phyloP scores from a whole-genome alignment of 495 filamentous ascomycete genomes.

The Xylaria cubensis region DNA sequence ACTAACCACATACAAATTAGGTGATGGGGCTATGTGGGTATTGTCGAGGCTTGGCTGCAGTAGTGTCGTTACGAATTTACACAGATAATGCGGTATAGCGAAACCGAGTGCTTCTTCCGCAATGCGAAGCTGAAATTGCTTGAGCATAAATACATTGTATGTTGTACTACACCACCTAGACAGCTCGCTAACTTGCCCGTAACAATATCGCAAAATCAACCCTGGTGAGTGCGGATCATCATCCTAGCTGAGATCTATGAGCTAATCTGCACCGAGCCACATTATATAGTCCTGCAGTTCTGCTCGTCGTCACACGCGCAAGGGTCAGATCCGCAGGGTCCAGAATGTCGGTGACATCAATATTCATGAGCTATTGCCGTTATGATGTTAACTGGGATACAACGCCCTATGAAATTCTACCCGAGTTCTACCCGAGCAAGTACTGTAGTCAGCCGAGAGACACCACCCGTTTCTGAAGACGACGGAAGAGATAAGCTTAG shows the following conservation, averaged over 20 bases:
- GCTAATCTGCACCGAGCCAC: constrained; percentile 3
- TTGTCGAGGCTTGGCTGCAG: too few species aligned
- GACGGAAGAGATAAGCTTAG: constrained; percentile 18
- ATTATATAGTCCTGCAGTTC: constrained; percentile 6
- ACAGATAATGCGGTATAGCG: too few species aligned
- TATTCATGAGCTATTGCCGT: not conserved
- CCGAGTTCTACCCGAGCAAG: not conserved
- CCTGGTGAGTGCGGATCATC: constrained; percentile 20
- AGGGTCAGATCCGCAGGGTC: constrained; percentile 1
- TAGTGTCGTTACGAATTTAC: too few species aligned
- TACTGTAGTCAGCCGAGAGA: not conserved
- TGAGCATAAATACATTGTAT: not conserved
- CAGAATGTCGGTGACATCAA: constrained; percentile 17
- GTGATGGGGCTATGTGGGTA: too few species aligned
- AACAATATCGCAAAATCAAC: constrained; percentile 2
- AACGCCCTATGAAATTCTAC: not conserved
- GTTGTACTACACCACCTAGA: not conserved
- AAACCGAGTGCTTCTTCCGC: constrained; percentile 7
- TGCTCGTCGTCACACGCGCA: constrained; percentile 20
- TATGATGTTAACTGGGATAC: not conserved
- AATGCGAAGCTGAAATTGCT: constrained; percentile 23
- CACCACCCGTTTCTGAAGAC: constrained; percentile 9
- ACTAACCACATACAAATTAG: too few species aligned
- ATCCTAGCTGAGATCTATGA: constrained; percentile 26
- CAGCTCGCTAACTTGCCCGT: not conserved